Base-by-base conservation (phyloP, 2,329 filamentous ascomycete species). In the Salinomyces thailandicus region DNA sequence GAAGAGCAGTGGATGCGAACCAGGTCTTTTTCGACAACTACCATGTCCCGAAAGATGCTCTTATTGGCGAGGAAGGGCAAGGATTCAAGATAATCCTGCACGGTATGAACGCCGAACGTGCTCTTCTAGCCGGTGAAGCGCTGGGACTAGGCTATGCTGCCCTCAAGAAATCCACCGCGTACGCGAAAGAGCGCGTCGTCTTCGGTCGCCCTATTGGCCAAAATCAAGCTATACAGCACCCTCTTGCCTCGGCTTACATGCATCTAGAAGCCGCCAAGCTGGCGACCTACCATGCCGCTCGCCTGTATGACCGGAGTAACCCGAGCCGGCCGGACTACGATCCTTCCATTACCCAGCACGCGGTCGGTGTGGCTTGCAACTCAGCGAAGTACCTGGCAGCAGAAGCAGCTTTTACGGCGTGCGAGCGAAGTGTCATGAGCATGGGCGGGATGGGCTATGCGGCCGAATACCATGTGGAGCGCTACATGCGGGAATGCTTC, bases 21-120 rank as follows among this genome's bases (percentile, higher is more conserved):
- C 82, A 91, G 53, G 79, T 93, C 1, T 93, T 93, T 59, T 91
- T 93, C 54, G 82, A 91, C 57, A 73, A 79, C 46, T 93, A 87
- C 57, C 57, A 60, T 3, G 73, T 91, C 11, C 74, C 79, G 0
- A 68, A 69, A 0, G 66, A 75, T 27, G 67, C 75, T 0, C 62
- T 89, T 0, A 74, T 93, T 28, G 85, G 85, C 1, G 54, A 72
- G 19, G 81, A 91, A 55, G 77, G 78, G 4, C 69, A 82, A 39
- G 85, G 85, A 0, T 93, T 93, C 67, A 79, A 78, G 50, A 80
- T 85, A 37, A 58, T 58, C 15, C 49, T 69, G 4, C 63, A 67
- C 37, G 66, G 66, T 6, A 68, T 69, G 66, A 69, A 69, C 22
- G 64, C 66, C 2, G 66, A 69, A 36, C 58, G 66, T 9, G 64